phyloP scores from a whole-genome alignment of 495 filamentous ascomycete genomes.

The Baudoinia panamericana region DNA sequence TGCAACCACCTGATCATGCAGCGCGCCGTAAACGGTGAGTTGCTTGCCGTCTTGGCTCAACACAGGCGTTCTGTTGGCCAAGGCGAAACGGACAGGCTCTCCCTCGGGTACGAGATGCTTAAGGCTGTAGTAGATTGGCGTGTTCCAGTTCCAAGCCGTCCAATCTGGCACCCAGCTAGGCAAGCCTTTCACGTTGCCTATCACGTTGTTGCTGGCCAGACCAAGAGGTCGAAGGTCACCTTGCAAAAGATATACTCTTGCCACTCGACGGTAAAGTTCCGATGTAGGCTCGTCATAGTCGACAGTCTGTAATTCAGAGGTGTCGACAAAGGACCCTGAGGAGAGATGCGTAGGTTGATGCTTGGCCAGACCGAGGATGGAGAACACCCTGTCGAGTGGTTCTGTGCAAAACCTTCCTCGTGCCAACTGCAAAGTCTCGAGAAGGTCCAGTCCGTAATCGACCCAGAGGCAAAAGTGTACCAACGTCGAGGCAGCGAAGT shows the following conservation, averaged over 20 bases:
- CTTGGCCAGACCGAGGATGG: neutral
- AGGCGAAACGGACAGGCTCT: neutral
- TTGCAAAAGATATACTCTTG: neutral
- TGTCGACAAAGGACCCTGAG: too few relatives aligned
- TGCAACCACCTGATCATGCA: neutral
- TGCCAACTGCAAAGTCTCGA: neutral
- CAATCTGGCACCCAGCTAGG: neutral
- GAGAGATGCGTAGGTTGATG: neutral
- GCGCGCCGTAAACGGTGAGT: neutral
- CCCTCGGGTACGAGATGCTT: too few relatives aligned
- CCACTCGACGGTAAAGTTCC: neutral
- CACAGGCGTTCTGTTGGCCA: neutral
- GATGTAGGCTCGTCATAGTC: neutral
- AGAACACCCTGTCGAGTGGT: neutral
- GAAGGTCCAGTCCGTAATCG: neutral
- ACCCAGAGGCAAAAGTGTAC: neutral
- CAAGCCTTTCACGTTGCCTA: neutral
- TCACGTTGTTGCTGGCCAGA: neutral
- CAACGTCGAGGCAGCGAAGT: neutral
- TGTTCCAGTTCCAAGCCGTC: neutral
- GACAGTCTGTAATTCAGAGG: neutral
- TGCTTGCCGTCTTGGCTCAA: neutral
- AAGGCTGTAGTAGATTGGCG: too few relatives aligned
- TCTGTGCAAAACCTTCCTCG: neutral
- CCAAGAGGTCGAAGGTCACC: neutral